Evolutionary conservation across 495 filamentous ascomycete species (phyloP), one percentile per base, ranked within the genome.

Genomic region (Podospora conica): DNA sequence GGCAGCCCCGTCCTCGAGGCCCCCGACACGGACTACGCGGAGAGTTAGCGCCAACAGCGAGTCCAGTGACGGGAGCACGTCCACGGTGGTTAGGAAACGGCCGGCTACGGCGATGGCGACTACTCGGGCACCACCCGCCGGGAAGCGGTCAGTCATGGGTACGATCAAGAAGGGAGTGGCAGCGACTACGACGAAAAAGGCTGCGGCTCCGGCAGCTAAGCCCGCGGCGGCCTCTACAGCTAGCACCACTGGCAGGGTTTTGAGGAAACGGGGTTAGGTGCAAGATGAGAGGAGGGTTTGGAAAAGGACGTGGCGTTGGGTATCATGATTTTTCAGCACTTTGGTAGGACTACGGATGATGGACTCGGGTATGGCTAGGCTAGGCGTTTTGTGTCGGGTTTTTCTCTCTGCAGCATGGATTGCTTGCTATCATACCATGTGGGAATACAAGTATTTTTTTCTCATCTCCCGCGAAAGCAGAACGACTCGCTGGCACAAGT

Each of bases 241-340:
- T 10, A 54, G 58, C 7, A 64, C 73, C 7, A 64, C 73, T 4
- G 76, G 77, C 12, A 80, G 84, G 67, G 80, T 81, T 12, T 67
- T 86, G 58, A 76, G 84, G 64, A 86, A 84, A 74, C 76, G 83
- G 66, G 75, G 68, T 25, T 84, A 59, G 66, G 62, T 57, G 60
- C 53, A 10, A 11, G 21, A 27, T 9, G 33, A 12, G 22, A 21
- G 23, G 3, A 11, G 22, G 57, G 57, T 28, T 53, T 61, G 27
- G 31, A 20, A 48, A 22, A 53, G 21, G 6, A 22, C 20, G 28
- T 21, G 18, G 15, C 40, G 40, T 48, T 48, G 40, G 12, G 15
- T 48, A 48, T 48, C 6, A 48, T 48, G 40, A n/a, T n/a, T 55
- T 63, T 63, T 6, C 21, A 27, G 15, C 9, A 24, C 33, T 12